A percentile compares a stretch with the other conserved stretches of the same genome.
phyloP scores from a whole-genome alignment of 1,284 basidiomycete species.

The Irpex sp. region DNA sequence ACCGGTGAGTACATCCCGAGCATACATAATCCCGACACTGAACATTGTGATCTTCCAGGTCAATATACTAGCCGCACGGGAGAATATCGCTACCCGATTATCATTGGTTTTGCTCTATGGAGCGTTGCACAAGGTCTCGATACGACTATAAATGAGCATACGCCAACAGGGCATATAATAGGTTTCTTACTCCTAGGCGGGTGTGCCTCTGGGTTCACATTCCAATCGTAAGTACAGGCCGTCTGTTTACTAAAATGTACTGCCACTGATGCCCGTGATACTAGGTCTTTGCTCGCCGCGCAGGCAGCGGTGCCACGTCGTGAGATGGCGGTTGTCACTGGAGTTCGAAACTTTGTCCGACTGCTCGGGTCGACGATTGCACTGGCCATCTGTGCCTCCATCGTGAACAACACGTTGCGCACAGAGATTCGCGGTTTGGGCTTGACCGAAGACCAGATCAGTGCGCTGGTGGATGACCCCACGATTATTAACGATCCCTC shows the following conservation, averaged over 20 bases:
- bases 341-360: constrained; percentile 28
- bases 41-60: constrained; percentile 3
- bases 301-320: constrained; percentile 33
- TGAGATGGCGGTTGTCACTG: constrained; percentile 29
- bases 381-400: constrained; percentile 30
- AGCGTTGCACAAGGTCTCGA: constrained; percentile 25
- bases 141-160: constrained; percentile 28
- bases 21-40: neutral
- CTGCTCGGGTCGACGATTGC: constrained; percentile 33
- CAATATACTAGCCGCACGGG: constrained; percentile 13
- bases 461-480: constrained; percentile 13
- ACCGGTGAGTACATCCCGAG: constrained; percentile 24
- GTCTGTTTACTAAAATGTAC: neutral
- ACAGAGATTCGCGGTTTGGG: constrained; percentile 7
- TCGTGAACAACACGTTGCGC: constrained; percentile 18
- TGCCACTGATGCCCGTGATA: neutral
- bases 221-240: constrained; percentile 13
- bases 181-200: constrained; percentile 38
- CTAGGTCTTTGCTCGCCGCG: constrained; percentile 11
- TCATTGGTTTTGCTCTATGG: constrained; percentile 31
- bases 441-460: constrained; percentile 7
- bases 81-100: constrained; percentile 28
- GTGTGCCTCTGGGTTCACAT: constrained; percentile 15
- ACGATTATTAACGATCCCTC: constrained; percentile 13
- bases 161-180: constrained; percentile 30